Evolutionary conservation across 169 alveolate species (phyloP), one percentile per base, ranked within the genome.

Genomic region (Plasmodium adleri): DNA sequence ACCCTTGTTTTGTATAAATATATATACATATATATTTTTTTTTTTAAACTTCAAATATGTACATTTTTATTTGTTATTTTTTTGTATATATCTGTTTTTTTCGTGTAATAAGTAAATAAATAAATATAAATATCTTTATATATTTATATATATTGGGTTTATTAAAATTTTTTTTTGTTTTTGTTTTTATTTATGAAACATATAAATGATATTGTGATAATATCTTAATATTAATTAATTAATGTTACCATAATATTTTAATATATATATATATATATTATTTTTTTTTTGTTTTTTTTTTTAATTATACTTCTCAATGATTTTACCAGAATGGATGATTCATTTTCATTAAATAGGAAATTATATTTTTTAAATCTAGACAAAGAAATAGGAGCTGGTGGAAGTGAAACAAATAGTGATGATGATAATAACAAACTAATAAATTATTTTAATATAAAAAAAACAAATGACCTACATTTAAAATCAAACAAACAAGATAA

Each of bases 291-390:
- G n/a, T 12, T 6, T 9, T 10, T 56, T 56, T 56, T 56, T 56
- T 56, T 39, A 39, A 39, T 10, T 52, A 56, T 56, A 56, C 24
- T 17, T 56, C 17, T 13, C 17, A 13, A 56, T 56, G 10, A 62
- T 20, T 62, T 62, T 20, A 17, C 6, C 9, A 62, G 28, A 2
- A 24, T 24, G 71, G 13, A 20, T 12, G 26, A 20, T 24, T 20
- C 13, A 24, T 26, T 56, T 12, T 13, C 7, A 12, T 15, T 15
- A 28, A 74, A 28, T 50, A 28, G 60, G 1, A 59, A 74, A 74
- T 4, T 17, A 24, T 26, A 64, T 39, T n/a, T 15, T 43, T 74
- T 74, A 24, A 74, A 74, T 26, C 28, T 22, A n/a, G 88, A 74
- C 22, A 74, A 60, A 13, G 74, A 52, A 60, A 26, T 17, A 66